Evolutionary conservation across 2,329 filamentous ascomycete species (phyloP).

Genomic region (Cladosporium phlei): DNA sequence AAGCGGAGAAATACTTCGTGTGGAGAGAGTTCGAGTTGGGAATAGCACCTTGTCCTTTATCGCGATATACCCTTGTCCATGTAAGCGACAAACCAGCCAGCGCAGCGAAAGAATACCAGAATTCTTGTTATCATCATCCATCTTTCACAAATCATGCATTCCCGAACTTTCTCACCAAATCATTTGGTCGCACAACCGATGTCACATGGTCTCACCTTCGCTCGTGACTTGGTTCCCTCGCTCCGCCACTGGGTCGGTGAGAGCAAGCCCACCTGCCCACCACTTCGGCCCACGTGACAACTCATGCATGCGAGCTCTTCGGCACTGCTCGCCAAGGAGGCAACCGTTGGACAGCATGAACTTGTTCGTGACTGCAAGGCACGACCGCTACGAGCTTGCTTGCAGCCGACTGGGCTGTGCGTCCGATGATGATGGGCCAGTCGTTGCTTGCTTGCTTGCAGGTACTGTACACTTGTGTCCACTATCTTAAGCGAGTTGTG

Average conservation of each 20-base stretch:
- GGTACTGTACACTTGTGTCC: no score
- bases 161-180: no score
- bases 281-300: constrained; percentile 4
- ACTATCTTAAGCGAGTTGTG: no score
- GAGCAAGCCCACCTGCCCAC: neutral
- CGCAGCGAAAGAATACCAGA: constrained; percentile 2
- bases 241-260: constrained; percentile 3
- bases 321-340: constrained; percentile 9
- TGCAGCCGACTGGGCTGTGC: no score
- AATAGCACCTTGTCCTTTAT: constrained; percentile 3
- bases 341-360: constrained; percentile 11
- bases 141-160: neutral
- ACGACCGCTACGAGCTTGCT: constrained; percentile 1
- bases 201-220: constrained; percentile 3
- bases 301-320: constrained; percentile 10
- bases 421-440: constrained; percentile 8
- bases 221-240: constrained; percentile 7
- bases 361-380: constrained; percentile 12
- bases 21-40: no score
- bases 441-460: no score
- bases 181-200: constrained; percentile 3
- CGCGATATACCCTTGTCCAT: constrained; percentile 11
- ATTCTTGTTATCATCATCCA: neutral
- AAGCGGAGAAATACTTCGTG: no score
- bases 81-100: no score